A percentile compares a stretch with the other conserved stretches of the same genome.
These are phyloP conservation scores for Hanseniaspora occidentalis DNA, from an alignment of 805 yeast species.

Conservation along the genomic window DNA sequence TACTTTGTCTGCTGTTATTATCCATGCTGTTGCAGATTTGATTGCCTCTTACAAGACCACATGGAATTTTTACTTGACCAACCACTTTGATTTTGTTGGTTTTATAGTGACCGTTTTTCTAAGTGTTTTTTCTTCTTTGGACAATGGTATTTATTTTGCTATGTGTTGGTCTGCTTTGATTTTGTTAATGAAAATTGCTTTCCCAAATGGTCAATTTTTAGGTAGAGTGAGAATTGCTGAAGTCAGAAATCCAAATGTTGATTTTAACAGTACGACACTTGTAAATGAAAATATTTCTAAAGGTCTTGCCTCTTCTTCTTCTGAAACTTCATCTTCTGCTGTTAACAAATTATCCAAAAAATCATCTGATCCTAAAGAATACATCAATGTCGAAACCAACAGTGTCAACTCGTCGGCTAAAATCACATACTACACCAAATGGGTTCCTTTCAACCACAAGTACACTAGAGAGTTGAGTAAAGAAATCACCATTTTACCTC, in stretches of 20 bases:
- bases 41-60: conserved; percentile 58
- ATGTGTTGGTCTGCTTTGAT: conserved; percentile 71
- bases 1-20: conserved; percentile 73
- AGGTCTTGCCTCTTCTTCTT: conserved; percentile 3
- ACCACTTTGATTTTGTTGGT: conserved; percentile 64
- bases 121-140: conserved; percentile 69
- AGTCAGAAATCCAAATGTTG: conserved; percentile 48
- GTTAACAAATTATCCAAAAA: too few relatives aligned
- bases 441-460: conserved; percentile 47
- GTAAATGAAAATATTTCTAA: conserved; percentile 1
- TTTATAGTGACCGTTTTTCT: conserved; percentile 62
- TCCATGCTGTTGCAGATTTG: conserved; percentile 86
- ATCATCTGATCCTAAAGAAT: too few relatives aligned
- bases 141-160: conserved; percentile 84
- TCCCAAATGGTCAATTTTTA: conserved; percentile 71
- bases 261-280: conserved; percentile 10
- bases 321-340: conserved; percentile 7
- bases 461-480: conserved; percentile 37
- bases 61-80: conserved; percentile 54
- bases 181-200: conserved; percentile 60
- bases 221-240: conserved; percentile 68
- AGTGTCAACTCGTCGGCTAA: conserved; percentile 7
- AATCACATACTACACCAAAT: conserved; percentile 40
- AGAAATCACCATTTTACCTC: conserved; percentile 48
- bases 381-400: too few relatives aligned